Conservation (phyloP, 1,139 yeast species). For the Ogataea hybrid region DNA sequence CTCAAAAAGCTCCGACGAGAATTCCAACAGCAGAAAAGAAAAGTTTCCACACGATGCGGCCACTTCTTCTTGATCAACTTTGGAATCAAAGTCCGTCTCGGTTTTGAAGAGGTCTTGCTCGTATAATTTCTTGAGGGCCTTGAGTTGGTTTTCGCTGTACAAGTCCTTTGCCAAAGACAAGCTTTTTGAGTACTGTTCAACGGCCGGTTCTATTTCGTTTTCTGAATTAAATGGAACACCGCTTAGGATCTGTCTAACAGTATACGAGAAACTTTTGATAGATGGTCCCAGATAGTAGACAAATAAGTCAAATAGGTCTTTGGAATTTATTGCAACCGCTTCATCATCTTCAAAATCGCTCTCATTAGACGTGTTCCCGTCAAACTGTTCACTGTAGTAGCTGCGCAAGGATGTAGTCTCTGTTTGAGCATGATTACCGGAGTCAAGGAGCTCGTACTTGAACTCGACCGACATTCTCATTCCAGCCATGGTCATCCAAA, state of each 20-base stretch:
- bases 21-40: slow-evolving; percentile 60
- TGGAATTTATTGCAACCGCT: slow-evolving; percentile 38
- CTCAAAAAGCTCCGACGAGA: slow-evolving; percentile 54
- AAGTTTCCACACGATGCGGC: slow-evolving; percentile 87
- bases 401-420: slow-evolving; percentile 17
- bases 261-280: slow-evolving; percentile 61
- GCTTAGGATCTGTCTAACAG: slow-evolving; percentile 58
- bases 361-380: slow-evolving; percentile 2
- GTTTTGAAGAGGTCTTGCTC: slow-evolving; percentile 52
- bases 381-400: slow-evolving; percentile 11
- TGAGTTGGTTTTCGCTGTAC: slow-evolving; percentile 55
- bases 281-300: slow-evolving; percentile 72
- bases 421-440: slow-evolving; percentile 1
- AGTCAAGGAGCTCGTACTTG: slow-evolving; percentile 50
- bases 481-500: slow-evolving; percentile 65
- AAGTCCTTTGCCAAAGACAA: slow-evolving; percentile 50
- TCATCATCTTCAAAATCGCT: slow-evolving; percentile 20
- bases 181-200: slow-evolving; percentile 47
- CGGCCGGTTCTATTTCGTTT: slow-evolving; percentile 35
- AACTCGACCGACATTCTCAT: slow-evolving; percentile 65
- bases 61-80: slow-evolving; percentile 73
- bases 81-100: slow-evolving; percentile 40
- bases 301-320: slow-evolving; percentile 62
- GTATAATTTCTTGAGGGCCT: slow-evolving; percentile 58
- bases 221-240: slow-evolving; percentile 56